Base-by-base conservation (phyloP, 768 basidiomycete species). In the Imleria badia region DNA sequence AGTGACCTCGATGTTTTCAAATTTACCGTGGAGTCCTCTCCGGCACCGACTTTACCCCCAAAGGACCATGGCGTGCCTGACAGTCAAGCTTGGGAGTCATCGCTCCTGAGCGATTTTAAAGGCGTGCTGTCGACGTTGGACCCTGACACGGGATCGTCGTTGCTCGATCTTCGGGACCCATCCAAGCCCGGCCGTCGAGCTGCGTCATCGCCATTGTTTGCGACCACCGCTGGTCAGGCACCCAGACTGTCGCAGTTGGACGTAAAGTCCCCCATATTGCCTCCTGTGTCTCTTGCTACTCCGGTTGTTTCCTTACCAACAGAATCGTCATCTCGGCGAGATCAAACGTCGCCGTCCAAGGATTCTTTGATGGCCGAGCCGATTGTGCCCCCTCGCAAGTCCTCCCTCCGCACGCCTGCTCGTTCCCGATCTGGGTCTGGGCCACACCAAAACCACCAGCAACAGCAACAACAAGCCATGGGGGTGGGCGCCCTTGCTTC, bases 81-180 rank as follows among this genome's bases (percentile, higher is more conserved):
- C 12, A 60, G 65, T 7, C 59, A 59, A 7, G 71, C 70, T 23
- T 80, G 77, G 79, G 78, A 76, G 1, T 71, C 69, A 45, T 72
- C 75, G 17, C 80, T 91, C 58, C 73, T 91, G 45, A 81, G 79
- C 60, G 85, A 91, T 55, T 86, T 93, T 72, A 80, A 82, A 70
- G 88, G 86, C 52, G 82, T 86, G 70, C 76, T 91, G 52, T 81
- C 80, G 58, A 81, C 85, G 55, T 72, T 90, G 56, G 88, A 86
- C 59, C 78, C 84, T 44, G 73, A 78, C 34, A 75, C 78, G 43
- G 70, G 71, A 38, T 67, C 80, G 29, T 69, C 80, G 43, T 68
- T 76, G 22, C 74, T 91, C 52, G 85, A 85, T 66, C 79, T 91
- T 42, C 77, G 73, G 56, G 85, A 89, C 67, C 87, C 87, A 8